phyloP scores from a whole-genome alignment of 805 yeast species.

The Wickerhamiella qilinensis region DNA sequence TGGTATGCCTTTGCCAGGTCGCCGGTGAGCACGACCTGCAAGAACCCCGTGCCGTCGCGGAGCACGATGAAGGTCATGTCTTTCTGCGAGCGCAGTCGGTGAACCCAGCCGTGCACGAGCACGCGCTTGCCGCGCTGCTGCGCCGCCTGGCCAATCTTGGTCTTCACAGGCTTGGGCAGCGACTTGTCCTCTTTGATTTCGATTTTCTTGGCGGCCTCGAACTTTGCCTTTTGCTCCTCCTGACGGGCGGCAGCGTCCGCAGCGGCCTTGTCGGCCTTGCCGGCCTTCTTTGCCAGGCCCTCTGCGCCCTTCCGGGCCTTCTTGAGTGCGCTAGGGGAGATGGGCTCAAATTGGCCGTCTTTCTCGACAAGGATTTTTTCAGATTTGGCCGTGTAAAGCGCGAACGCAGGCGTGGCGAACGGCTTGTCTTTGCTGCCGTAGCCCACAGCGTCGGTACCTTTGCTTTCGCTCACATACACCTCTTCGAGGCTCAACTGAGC shows the following conservation, averaged over 20 bases:
- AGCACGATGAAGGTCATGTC: conserved; percentile 79
- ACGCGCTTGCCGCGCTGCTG: conserved; percentile 53
- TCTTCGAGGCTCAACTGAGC: conserved; percentile 6
- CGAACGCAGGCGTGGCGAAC: conserved; percentile 71
- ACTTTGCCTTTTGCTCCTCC: conserved; percentile 52
- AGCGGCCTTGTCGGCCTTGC: conserved; percentile 41
- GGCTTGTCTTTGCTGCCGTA: conserved; percentile 56
- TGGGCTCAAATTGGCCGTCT: conserved; percentile 48
- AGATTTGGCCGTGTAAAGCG: conserved; percentile 32
- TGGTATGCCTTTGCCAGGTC: conserved; percentile 83
- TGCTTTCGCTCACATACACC: conserved; percentile 61
- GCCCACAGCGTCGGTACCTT: conserved; percentile 30
- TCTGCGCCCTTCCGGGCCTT: conserved; percentile 95
- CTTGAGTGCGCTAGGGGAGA: conserved; percentile 80
- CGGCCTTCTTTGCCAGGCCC: conserved; percentile 68
- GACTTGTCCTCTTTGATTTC: conserved; percentile 55
- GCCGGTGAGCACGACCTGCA: conserved; percentile 79
- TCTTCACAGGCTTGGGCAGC: conserved; percentile 49
- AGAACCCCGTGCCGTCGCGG: conserved; percentile 87
- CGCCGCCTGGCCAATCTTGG: conserved; percentile 45
- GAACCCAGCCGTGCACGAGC: conserved; percentile 85
- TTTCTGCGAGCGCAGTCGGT: conserved; percentile 83
- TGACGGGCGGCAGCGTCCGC: conserved; percentile 35
- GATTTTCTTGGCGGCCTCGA: conserved; percentile 68
- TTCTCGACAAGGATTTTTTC: conserved; percentile 46